phyloP scores from a whole-genome alignment of 192 early-diverging fungal species.

The Coemansia sp. region DNA sequence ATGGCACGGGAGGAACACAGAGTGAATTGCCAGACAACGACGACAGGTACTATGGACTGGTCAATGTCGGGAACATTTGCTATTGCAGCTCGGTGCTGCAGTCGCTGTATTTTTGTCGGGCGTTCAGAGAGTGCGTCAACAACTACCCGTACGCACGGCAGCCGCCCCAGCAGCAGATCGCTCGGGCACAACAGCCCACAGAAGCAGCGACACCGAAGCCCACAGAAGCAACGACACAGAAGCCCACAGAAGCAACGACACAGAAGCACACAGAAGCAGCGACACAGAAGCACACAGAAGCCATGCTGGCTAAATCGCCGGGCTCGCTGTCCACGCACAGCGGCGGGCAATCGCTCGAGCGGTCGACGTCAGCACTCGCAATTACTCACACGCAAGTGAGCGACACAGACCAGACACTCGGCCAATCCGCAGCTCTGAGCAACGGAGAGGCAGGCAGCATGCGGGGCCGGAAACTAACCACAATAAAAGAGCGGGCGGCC shows the following conservation, averaged over 20 bases:
- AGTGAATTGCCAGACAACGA: conserved; percentile 58
- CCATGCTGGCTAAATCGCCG: conserved; percentile 9
- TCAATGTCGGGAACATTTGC: conserved; percentile 76
- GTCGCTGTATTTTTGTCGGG: conserved; percentile 91
- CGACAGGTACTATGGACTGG: conserved; percentile 84
- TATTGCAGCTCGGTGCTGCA: conserved; percentile 97
- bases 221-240: too few relatives aligned
- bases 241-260: too few relatives aligned
- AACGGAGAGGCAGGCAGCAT: conserved; percentile 12
- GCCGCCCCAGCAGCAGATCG: conserved; percentile 12
- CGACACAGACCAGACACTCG: background rate
- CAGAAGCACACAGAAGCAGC: too few relatives aligned
- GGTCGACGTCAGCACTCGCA: conserved; percentile 11
- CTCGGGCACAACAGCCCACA: background rate
- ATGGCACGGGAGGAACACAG: conserved; percentile 16
- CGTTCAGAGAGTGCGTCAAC: conserved; percentile 90
- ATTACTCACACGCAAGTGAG: background rate
- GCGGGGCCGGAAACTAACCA: conserved; percentile 20
- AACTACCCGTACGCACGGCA: conserved; percentile 65
- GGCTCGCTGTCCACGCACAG: conserved; percentile 6
- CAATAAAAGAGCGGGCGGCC: conserved; percentile 33
- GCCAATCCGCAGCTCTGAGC: background rate
- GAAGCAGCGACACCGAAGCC: background rate
- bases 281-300: too few relatives aligned
- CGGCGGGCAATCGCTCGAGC: conserved; percentile 5